Percentiles rank a stretch among this genome's conserved stretches.
Conservation (phyloP, 139 green algal genomes). For the Marvania coccoides region DNA sequence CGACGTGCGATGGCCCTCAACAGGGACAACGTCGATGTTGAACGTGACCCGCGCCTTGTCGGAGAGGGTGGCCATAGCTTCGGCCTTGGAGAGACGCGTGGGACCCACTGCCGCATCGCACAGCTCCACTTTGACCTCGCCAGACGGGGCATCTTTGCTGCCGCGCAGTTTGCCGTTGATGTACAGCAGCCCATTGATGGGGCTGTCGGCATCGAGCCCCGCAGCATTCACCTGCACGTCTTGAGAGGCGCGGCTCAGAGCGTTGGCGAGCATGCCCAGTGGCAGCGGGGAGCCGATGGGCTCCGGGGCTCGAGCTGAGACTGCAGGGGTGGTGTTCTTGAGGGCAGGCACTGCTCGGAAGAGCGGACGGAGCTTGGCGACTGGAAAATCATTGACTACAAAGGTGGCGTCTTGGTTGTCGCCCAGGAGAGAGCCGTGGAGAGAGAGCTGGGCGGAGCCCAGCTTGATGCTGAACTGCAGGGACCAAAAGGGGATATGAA, state of each 20-base stretch:
- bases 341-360: conserved; percentile 58
- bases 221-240: not conserved
- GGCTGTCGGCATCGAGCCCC: conserved; percentile 6
- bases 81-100: conserved; percentile 45
- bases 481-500: too few species aligned
- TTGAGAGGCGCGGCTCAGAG: not conserved
- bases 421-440: conserved; percentile 59
- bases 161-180: conserved; percentile 53
- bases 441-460: conserved; percentile 30
- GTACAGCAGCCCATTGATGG: conserved; percentile 75
- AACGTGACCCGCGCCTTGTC: conserved; percentile 36
- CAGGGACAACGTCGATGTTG: conserved; percentile 48
- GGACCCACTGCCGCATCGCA: conserved; percentile 67
- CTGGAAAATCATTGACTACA: conserved; percentile 70
- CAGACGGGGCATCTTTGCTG: conserved; percentile 25
- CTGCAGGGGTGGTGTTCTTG: conserved; percentile 42
- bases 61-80: conserved; percentile 41
- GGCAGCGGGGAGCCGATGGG: conserved; percentile 15
- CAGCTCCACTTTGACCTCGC: conserved; percentile 51
- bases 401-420: conserved; percentile 68
- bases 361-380: conserved; percentile 58
- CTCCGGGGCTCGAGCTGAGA: conserved; percentile 7
- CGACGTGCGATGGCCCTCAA: conserved; percentile 29
- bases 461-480: conserved; percentile 23
- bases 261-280: conserved; percentile 11